Evolutionary conservation across 2,329 filamentous ascomycete genomes (phyloP).

Genomic region (Aspergillus calidoustus): DNA sequence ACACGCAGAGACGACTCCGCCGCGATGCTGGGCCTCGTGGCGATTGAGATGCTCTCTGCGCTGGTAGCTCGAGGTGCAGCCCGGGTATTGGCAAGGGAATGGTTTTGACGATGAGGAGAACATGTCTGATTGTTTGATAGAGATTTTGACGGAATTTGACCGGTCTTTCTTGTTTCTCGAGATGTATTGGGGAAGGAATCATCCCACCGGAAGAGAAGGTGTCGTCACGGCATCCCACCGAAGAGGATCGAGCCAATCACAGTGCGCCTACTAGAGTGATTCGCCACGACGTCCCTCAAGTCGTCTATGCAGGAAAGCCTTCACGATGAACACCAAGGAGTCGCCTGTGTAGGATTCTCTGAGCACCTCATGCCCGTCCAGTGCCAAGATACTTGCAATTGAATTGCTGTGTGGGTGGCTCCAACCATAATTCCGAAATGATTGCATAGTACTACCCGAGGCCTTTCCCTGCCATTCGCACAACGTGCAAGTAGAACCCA

Average conservation of each 20-base stretch:
- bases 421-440: too few relatives aligned
- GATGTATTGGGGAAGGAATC: too few relatives aligned
- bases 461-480: too few relatives aligned
- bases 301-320: too few relatives aligned
- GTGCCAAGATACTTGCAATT: too few relatives aligned
- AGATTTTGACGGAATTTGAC: neutral
- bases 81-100: constrained; percentile 15
- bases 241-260: neutral
- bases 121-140: neutral
- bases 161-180: too few relatives aligned
- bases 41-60: constrained; percentile 26
- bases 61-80: constrained; percentile 22
- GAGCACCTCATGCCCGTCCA: too few relatives aligned
- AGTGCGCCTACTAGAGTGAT: neutral
- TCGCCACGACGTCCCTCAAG: neutral
- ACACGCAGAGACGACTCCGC: constrained; percentile 15
- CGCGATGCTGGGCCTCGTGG: constrained; percentile 20
- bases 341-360: too few relatives aligned
- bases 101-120: neutral
- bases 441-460: too few relatives aligned
- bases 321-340: too few relatives aligned
- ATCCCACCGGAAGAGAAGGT: neutral
- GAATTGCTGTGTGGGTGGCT: too few relatives aligned
- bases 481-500: too few relatives aligned
- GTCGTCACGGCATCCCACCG: neutral